Evolutionary conservation across 805 yeast genomes (phyloP).

Genomic region (Wickerhamia fluorescens): DNA sequence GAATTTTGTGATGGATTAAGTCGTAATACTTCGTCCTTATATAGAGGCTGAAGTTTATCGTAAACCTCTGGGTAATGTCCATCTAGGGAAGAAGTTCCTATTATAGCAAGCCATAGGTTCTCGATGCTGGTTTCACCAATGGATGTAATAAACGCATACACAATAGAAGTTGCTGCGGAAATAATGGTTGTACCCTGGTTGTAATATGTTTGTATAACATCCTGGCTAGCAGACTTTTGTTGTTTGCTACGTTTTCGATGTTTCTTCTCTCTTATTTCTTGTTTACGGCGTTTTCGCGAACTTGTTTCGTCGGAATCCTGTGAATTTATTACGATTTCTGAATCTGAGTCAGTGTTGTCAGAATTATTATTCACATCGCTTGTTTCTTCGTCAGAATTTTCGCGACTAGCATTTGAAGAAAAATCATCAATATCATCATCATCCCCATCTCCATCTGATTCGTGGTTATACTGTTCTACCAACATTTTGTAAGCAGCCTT

Average conservation of each 20-base stretch:
- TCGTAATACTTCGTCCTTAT: slow-evolving; percentile 78
- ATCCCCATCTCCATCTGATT: slow-evolving; percentile 29
- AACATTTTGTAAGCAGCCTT: slow-evolving; percentile 55
- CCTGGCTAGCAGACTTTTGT: slow-evolving; percentile 42
- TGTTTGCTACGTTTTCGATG: slow-evolving; percentile 33
- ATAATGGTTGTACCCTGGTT: slow-evolving; percentile 73
- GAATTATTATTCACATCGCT: neutral
- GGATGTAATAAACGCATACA: slow-evolving; percentile 71
- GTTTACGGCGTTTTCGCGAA: slow-evolving; percentile 20
- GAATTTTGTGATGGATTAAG: slow-evolving; percentile 36
- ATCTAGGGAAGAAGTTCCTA: slow-evolving; percentile 82
- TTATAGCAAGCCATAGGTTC: slow-evolving; percentile 76
- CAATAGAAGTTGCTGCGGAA: slow-evolving; percentile 69
- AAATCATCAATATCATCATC: slow-evolving; percentile 27
- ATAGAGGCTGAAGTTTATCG: slow-evolving; percentile 60
- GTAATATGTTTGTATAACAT: slow-evolving; percentile 66
- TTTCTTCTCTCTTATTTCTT: slow-evolving; percentile 21
- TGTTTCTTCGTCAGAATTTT: slow-evolving; percentile 23
- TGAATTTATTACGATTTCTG: slow-evolving; percentile 10
- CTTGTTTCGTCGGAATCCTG: slow-evolving; percentile 20
- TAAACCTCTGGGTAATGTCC: slow-evolving; percentile 68
- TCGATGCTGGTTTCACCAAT: slow-evolving; percentile 75
- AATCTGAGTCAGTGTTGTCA: slow-evolving; percentile 12
- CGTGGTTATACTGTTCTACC: slow-evolving; percentile 31
- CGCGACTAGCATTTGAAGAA: slow-evolving; percentile 23